Evolutionary conservation across 1,139 yeast species (phyloP).

Genomic region (Blastobotrys ciferrii): DNA sequence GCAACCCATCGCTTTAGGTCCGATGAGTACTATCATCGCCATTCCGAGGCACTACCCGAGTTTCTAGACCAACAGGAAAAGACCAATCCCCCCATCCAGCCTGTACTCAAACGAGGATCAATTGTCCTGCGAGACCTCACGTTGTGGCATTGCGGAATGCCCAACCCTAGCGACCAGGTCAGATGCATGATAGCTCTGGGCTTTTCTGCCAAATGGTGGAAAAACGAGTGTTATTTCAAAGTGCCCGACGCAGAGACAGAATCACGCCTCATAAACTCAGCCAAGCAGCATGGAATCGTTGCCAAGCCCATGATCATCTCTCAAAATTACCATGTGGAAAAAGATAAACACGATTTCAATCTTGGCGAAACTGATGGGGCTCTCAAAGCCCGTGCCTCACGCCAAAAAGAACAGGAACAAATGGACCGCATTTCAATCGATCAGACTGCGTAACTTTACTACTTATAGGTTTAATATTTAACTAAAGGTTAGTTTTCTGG

Average conservation of each 20-base stretch:
- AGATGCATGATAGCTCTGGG: conserved; percentile 20
- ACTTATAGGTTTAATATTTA: too few relatives aligned
- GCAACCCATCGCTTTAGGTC: conserved; percentile 16
- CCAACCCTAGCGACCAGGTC: conserved; percentile 18
- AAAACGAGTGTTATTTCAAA: conserved; percentile 18
- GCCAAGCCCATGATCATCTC: conserved; percentile 15
- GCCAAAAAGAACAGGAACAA: background rate
- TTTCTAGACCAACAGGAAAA: conserved; percentile 10
- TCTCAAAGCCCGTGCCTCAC: background rate
- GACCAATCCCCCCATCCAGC: conserved; percentile 16
- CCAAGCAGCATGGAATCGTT: conserved; percentile 14
- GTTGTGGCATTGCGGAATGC: conserved; percentile 21
- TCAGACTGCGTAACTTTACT: too few relatives aligned
- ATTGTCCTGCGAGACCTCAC: conserved; percentile 18
- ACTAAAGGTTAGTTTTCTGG: too few relatives aligned
- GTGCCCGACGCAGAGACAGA: conserved; percentile 18
- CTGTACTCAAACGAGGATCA: conserved; percentile 14
- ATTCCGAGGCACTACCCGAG: conserved; percentile 5
- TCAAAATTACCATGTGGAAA: conserved; percentile 16
- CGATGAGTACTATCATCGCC: conserved; percentile 2
- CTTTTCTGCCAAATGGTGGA: conserved; percentile 19
- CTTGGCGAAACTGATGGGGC: conserved; percentile 13
- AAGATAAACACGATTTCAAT: conserved; percentile 20
- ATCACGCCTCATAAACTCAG: conserved; percentile 11
- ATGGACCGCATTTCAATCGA: too few relatives aligned